Evolutionary conservation across 495 filamentous ascomycete species (phyloP), one percentile per base, ranked within the genome.

Genomic region (Lasiosphaeria hispida): DNA sequence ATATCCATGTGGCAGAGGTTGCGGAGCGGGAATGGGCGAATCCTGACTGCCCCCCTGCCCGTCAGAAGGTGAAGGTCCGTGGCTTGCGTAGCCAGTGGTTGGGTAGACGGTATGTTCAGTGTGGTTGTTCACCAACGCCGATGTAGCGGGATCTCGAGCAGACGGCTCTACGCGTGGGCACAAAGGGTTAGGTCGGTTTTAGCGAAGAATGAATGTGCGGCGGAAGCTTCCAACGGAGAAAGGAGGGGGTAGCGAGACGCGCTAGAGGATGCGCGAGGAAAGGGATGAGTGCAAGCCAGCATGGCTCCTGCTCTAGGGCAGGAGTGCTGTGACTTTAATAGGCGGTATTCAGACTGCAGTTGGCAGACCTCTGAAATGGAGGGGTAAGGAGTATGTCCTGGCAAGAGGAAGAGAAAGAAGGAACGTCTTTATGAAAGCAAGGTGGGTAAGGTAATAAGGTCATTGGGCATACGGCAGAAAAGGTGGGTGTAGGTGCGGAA

Each of bases 1-100:
- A 53, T 73, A 72, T 61, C 71, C 71, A 69, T 73, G 68, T 55
- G 71, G 49, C 54, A 68, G 47, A 6, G 61, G 44, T 13, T 61
- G 63, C 41, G 59, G 38, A 7, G 60, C 44, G 56, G 63, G 3
- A 35, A 62, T 50, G 30, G 68, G 59, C 10, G 65, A 64, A 13
- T 40, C 37, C 17, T 45, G 54, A 50, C 57, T 61, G 33, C 15
- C 53, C 23, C 53, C 63, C 33, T 59, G 54, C 40, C 52, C 62
- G 41, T 59, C 56, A n/a, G 64, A 36, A 38, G 56, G 63, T 3
- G 68, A 58, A 13, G 60, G 62, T 11, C 53, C 39, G 39, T 67
- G 64, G 37, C 30, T 39, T 37, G 45, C 14, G 55, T 56, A 68
- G 45, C 17, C 33, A 6, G 51, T 19, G 37, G 23, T 56, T 40